Evolutionary conservation across 805 yeast genomes (phyloP), one percentile per base, ranked within the genome.

Genomic region (Cyberlindnera mrakii): DNA sequence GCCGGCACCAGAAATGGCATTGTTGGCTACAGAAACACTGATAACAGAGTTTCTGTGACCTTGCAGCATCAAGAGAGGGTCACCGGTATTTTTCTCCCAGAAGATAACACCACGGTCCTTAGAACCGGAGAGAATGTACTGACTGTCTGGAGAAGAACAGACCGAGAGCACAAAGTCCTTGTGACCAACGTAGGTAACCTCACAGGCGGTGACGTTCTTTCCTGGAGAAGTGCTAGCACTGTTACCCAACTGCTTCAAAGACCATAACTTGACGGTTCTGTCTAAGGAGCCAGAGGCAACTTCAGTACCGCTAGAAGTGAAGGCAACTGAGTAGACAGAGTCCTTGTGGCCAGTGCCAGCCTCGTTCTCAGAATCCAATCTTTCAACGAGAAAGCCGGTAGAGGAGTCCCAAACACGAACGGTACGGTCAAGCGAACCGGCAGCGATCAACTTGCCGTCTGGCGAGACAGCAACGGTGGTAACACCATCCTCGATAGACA

Each of bases 401-500:
- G 85, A 78, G 9, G 96, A 84, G 67, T 91, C 96, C 97, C 98
- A 91, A 38, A 93, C 96, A 50, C 98, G 77, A 41, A 93, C 97
- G 29, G 96, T 85, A 67, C 95, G 77, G 70, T 91, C 99, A 52
- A 91, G 77, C 30, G 96, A 85, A 40, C 99, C 99, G 15, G 97
- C 98, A 33, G 97, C 98, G 56, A 93, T 88, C 55, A 81, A 78
- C 54, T 82, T 79, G 33, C 97, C 96, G 64, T 91, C 95, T 39
- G 97, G 97, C 8, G 96, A 86, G 34, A 91, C 91, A 17, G 97
- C 96, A 37, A 91, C 97, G 0, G 99, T 91, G 43, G 99, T 91
- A 42, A 91, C 98, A 54, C 99, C 99, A 63, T 91, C 98, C 66
- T 91, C 97, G 56, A 91, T 90, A 15, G 89, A 78, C 52, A 91